Percentiles rank a stretch among this genome's conserved stretches.
These are phyloP conservation scores for Solanum lignicaule DNA, from an alignment of 257 asterid species.

Conservation along the genomic window DNA sequence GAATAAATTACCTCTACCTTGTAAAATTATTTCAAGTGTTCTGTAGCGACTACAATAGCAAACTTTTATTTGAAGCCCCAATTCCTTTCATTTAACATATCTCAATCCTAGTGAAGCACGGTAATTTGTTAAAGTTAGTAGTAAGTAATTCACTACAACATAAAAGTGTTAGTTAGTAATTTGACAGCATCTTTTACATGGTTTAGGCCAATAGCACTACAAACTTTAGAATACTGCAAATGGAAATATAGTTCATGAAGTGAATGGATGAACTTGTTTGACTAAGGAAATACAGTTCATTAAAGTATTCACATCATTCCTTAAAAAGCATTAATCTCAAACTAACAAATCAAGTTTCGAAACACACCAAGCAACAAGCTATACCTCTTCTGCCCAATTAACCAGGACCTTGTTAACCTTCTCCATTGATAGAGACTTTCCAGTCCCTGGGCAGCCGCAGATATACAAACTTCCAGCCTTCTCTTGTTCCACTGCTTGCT, in stretches of 20 bases:
- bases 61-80: neutral
- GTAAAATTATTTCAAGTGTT: neutral
- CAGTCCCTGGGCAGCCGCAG: conserved; percentile 98
- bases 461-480: conserved; percentile 80
- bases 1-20: neutral
- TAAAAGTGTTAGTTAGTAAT: neutral
- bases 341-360: neutral
- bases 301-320: neutral
- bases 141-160: neutral
- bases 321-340: neutral
- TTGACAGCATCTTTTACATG: neutral
- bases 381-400: conserved; percentile 79
- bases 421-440: conserved; percentile 78
- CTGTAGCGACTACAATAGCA: neutral
- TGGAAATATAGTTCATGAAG: neutral
- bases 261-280: neutral
- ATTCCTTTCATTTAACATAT: neutral
- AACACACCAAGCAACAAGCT: neutral
- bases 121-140: neutral
- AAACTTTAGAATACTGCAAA: neutral
- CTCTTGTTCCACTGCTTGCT: conserved; percentile 50
- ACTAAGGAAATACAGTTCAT: neutral
- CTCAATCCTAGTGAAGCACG: neutral
- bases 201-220: neutral
- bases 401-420: conserved; percentile 44